phyloP scores from a whole-genome alignment of 225 moss, liverwort and hornwort genomes.

The Pseudoscleropodium purum region DNA sequence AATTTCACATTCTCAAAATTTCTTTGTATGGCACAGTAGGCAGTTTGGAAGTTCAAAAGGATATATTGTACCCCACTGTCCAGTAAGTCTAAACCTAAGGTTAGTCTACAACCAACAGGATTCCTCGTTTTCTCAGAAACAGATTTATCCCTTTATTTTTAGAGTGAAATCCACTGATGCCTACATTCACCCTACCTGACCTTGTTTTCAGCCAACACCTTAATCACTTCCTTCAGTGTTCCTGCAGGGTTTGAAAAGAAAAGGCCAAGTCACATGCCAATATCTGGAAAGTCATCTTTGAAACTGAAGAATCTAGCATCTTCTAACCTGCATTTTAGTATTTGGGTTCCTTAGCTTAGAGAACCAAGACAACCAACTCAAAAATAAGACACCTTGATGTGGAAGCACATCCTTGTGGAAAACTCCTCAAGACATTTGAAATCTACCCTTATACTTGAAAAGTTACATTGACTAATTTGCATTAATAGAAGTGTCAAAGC shows the following conservation, averaged over 20 bases:
- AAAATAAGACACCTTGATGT: background rate
- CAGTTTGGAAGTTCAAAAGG: background rate
- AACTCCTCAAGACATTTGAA: background rate
- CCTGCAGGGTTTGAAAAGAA: background rate
- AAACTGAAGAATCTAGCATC: background rate
- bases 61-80: background rate
- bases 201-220: background rate
- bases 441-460: background rate
- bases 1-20: background rate
- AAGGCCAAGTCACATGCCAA: background rate
- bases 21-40: background rate
- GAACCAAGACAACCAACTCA: background rate
- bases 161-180: too few relatives aligned
- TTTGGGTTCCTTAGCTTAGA: background rate
- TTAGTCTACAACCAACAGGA: background rate
- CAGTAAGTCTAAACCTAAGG: background rate
- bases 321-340: background rate
- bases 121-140: background rate
- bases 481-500: background rate
- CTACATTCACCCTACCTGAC: too few relatives aligned
- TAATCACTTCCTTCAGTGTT: conserved; percentile 20
- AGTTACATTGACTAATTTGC: background rate
- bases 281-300: background rate
- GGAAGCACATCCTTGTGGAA: background rate
- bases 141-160: background rate